Base-by-base conservation (phyloP, 1,139 yeast species). In the Zygosaccharomyces pseudobailii region DNA sequence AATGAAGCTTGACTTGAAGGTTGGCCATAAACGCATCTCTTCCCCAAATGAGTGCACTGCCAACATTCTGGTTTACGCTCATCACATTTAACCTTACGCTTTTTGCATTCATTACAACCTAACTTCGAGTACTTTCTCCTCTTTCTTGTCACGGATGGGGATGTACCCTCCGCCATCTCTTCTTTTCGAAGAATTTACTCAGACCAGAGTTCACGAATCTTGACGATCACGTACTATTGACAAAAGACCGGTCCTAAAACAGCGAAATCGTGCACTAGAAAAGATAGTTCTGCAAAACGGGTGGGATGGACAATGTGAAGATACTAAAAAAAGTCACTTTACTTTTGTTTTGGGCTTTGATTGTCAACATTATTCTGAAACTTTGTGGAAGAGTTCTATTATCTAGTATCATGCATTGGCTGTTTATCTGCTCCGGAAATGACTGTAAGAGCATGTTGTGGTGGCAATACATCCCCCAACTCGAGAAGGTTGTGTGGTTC, bases 1-100 rank as follows among this genome's bases (percentile, higher is more conserved):
- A 28, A 38, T 19, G 41, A 24, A 9, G 41, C 22, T n/a, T 32
- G 34, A 27, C 28, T 38, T 7, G 34, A 20, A 3, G 41, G 41
- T 27, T 27, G 41, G 25, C 19, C 47, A 49, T 71, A 71, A 3
- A 67, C 55, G 52, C 75, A 71, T 25, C 62, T 58, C 48, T 71
- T 67, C 27, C 64, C 67, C 24, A 71, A 55, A 40, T 73, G 57
- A 10, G 67, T 59, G 51, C 75, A 71, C 48, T 71, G 72, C 74
- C 74, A 71, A 61, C 87, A 81, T 25, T 71, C 71, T n/a, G 85
- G 85, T 24, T 72, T 79, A 17, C 70, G 79, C 50, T 82, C 86
- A 30, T 84, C 85, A 41, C 82, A 74, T 57, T 71, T 71, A 57
- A 70, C 69, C 49, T 72, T 64, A 44, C 74, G 59, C 48, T 71